A percentile compares a stretch with the other conserved stretches of the same genome.
phyloP scores from a whole-genome alignment of 257 asterid genomes.

The Ocimum tenuiflorum region DNA sequence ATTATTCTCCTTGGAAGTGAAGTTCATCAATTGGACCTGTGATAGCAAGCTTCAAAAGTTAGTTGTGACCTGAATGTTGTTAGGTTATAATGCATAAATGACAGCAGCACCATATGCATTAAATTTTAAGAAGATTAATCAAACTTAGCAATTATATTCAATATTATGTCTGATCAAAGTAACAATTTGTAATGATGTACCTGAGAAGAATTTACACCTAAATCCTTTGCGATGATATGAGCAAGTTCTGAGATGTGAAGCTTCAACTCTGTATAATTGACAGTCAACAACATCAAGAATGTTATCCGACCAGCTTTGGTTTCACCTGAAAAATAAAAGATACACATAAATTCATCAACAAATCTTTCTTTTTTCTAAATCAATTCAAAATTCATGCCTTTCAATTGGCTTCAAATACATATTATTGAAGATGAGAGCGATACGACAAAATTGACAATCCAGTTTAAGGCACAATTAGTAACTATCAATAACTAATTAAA shows the following conservation, averaged over 20 bases:
- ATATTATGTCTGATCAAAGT: not conserved
- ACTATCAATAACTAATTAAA: not conserved
- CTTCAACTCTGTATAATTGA: slow-evolving; percentile 62
- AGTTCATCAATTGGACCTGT: slow-evolving; percentile 67
- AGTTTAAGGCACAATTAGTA: not conserved
- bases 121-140: not conserved
- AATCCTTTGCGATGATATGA: slow-evolving; percentile 50
- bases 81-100: slow-evolving; percentile 2
- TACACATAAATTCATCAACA: slow-evolving; percentile 1
- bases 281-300: slow-evolving; percentile 53
- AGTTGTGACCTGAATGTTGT: slow-evolving; percentile 13
- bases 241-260: slow-evolving; percentile 67
- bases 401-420: not conserved
- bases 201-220: slow-evolving; percentile 62
- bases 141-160: not conserved
- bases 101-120: not conserved
- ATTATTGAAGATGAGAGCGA: not conserved
- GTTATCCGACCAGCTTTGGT: slow-evolving; percentile 49
- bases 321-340: slow-evolving; percentile 49
- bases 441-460: not conserved
- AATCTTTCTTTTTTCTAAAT: not conserved
- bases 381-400: not conserved
- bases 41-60: slow-evolving; percentile 23
- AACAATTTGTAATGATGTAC: slow-evolving; percentile 34
- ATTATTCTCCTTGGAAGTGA: slow-evolving; percentile 48